Evolutionary conservation across 345 rosid species (phyloP).

Genomic region (Stellera chamaejasme): DNA sequence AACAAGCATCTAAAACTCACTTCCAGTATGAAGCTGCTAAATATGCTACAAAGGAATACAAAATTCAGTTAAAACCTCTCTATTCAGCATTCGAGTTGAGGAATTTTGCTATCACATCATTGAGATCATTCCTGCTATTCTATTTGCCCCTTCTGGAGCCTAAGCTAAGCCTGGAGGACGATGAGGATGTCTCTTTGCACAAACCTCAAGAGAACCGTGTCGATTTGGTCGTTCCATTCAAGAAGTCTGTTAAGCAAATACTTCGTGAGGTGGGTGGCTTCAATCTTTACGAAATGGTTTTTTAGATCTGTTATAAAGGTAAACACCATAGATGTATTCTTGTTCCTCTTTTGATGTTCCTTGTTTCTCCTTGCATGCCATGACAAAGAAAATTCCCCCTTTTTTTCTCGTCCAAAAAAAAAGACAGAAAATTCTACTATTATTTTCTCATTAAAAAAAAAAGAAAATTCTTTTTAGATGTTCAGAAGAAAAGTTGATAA

Average conservation of each 20-base stretch:
- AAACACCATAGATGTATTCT: neutral
- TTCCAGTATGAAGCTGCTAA: constrained; percentile 33
- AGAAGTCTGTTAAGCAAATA: constrained; percentile 77
- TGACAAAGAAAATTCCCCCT: neutral
- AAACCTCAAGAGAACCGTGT: constrained; percentile 26
- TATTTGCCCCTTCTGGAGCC: constrained; percentile 92
- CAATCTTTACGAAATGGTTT: neutral
- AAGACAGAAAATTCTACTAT: too few relatives aligned
- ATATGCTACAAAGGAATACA: constrained; percentile 56
- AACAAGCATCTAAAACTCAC: constrained; percentile 25
- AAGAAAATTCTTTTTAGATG: too few relatives aligned
- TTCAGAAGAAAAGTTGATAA: too few relatives aligned
- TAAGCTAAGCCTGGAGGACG: constrained; percentile 37
- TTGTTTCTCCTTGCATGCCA: too few relatives aligned
- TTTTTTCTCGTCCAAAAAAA: neutral
- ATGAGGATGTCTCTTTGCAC: constrained; percentile 59
- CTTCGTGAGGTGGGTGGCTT: constrained; percentile 56
- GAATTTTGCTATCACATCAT: constrained; percentile 61
- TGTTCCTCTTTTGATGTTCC: too few relatives aligned
- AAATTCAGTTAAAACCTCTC: constrained; percentile 57
- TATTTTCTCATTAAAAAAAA: too few relatives aligned
- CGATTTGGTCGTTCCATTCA: constrained; percentile 67
- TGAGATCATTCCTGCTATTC: constrained; percentile 65
- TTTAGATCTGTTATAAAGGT: neutral
- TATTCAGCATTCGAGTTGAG: constrained; percentile 70